A percentile compares a stretch with the other conserved stretches of the same genome.
These are phyloP conservation scores for Metschnikowia sp. DNA, from an alignment of 805 yeast species.

Conservation along the genomic window DNA sequence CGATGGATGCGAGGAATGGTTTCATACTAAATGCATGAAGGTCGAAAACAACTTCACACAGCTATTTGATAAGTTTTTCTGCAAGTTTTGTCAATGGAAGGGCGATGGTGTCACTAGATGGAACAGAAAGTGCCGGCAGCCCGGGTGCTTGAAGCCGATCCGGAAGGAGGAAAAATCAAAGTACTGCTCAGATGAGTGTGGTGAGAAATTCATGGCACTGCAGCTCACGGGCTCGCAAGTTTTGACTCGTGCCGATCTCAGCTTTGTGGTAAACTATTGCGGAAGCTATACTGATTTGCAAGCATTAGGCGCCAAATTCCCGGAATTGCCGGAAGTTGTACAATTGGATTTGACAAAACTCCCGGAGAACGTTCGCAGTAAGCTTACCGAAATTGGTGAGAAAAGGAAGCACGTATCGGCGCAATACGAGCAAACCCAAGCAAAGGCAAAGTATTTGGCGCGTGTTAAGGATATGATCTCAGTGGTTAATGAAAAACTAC, in stretches of 20 bases:
- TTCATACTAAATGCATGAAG: conserved; percentile 75
- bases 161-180: conserved; percentile 47
- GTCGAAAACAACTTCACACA: conserved; percentile 48
- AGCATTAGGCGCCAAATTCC: conserved; percentile 37
- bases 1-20: conserved; percentile 96
- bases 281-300: conserved; percentile 21
- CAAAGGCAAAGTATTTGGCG: conserved; percentile 22
- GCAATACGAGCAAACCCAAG: conserved; percentile 16
- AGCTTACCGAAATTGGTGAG: conserved; percentile 16
- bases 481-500: conserved; percentile 32
- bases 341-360: conserved; percentile 18
- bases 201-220: conserved; percentile 40
- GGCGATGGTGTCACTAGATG: conserved; percentile 55
- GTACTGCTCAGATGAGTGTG: conserved; percentile 76
- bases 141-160: conserved; percentile 55
- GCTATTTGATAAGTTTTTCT: conserved; percentile 62
- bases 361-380: conserved; percentile 17
- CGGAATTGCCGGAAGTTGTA: conserved; percentile 36
- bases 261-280: conserved; percentile 23
- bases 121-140: conserved; percentile 72
- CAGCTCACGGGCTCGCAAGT: conserved; percentile 21
- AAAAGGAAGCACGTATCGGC: conserved; percentile 13
- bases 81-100: conserved; percentile 66
- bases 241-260: conserved; percentile 20
- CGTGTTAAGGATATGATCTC: conserved; percentile 36